Conservation (phyloP, 306 rosid genomes). For the Morella rubra region DNA sequence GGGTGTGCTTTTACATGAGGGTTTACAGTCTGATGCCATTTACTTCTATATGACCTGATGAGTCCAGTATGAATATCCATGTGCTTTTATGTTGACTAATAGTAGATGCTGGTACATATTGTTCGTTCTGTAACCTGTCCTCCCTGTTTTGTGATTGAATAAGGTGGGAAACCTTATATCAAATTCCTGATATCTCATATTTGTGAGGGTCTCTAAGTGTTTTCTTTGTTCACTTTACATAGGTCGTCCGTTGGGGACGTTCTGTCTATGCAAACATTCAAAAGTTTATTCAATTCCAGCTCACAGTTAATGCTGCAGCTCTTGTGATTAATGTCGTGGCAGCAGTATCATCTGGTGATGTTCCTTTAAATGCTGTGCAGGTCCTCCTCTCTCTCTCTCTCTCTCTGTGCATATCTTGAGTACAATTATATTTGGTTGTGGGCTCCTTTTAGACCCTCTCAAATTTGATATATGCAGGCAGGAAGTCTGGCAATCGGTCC, state of each 20-base stretch:
- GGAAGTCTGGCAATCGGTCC: not conserved
- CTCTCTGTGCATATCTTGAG: not conserved
- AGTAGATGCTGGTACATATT: not conserved
- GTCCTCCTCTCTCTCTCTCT: slow-evolving; percentile 38
- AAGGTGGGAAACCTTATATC: not conserved
- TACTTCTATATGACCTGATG: not conserved
- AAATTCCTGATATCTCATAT: not conserved
- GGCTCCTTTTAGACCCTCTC: slow-evolving; percentile 18
- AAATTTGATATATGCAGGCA: slow-evolving; percentile 13
- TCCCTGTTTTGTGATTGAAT: not conserved
- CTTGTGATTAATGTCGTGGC: slow-evolving; percentile 96
- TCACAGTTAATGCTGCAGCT: slow-evolving; percentile 96
- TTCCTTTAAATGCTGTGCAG: slow-evolving; percentile 96
- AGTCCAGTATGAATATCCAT: not conserved
- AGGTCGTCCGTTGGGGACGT: slow-evolving; percentile 99
- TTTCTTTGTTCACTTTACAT: slow-evolving; percentile 25
- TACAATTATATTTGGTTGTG: slow-evolving; percentile 5
- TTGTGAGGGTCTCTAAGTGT: slow-evolving; percentile 10
- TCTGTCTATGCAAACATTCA: slow-evolving; percentile 98
- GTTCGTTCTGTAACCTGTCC: not conserved
- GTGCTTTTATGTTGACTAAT: not conserved
- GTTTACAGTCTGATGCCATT: not conserved
- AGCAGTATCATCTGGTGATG: slow-evolving; percentile 71
- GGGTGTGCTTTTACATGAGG: not conserved
- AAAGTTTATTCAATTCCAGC: slow-evolving; percentile 97